These are phyloP conservation scores for Nemania sp. DNA, from an alignment of 2,329 filamentous ascomycete genomes.

Conservation along the genomic window DNA sequence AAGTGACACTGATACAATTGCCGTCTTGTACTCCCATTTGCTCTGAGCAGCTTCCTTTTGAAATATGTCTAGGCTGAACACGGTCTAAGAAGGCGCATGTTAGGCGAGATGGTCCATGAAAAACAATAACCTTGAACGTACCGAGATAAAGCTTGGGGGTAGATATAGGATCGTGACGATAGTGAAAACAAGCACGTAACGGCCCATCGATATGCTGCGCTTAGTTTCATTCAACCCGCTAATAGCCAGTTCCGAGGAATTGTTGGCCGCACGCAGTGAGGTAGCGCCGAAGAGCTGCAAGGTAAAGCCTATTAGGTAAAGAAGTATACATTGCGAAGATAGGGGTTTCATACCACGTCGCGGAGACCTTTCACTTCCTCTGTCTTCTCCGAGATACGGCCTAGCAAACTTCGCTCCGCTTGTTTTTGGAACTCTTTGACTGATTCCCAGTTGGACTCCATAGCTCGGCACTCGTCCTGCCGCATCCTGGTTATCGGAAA, in stretches of 20 bases:
- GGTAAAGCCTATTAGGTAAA: neutral
- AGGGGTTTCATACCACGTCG: neutral
- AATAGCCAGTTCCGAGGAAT: no score
- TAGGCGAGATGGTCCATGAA: neutral
- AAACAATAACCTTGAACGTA: neutral
- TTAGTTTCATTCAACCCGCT: no score
- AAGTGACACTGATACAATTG: neutral
- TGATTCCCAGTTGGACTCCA: neutral
- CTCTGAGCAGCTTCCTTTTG: neutral
- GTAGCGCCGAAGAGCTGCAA: neutral
- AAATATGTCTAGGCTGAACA: neutral
- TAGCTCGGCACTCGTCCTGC: neutral
- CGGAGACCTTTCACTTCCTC: slow-evolving; percentile 1
- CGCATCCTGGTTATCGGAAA: neutral
- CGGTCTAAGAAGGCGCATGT: neutral
- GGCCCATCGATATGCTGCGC: no score
- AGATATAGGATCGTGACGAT: neutral
- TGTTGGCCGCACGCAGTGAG: neutral
- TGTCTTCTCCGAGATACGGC: neutral
- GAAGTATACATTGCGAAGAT: neutral
- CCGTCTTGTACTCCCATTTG: neutral
- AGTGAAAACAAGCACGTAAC: slow-evolving; percentile 4
- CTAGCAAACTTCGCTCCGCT: neutral
- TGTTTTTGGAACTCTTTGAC: neutral
- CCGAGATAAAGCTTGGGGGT: neutral